Evolutionary conservation across 2,329 filamentous ascomycete genomes (phyloP).

Genomic region (Pseudogymnoascus sp.): DNA sequence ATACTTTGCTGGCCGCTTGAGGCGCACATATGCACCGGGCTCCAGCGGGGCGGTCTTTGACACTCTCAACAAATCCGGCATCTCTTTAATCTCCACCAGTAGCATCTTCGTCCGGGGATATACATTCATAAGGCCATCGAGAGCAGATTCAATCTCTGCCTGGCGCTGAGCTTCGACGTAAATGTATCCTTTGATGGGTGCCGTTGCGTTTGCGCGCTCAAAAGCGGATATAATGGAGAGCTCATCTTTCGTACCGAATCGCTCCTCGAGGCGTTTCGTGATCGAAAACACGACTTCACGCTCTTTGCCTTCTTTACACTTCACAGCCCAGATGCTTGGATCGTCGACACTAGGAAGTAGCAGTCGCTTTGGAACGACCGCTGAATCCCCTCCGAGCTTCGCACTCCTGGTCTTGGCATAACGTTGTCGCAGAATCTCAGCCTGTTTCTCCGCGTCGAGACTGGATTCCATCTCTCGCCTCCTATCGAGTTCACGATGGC

Average conservation of each 20-base stretch:
- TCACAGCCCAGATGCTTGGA: conserved; percentile 89
- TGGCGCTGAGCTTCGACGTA: conserved; percentile 89
- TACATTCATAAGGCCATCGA: conserved; percentile 79
- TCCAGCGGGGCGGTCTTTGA: conserved; percentile 78
- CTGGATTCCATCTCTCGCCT: conserved; percentile 79
- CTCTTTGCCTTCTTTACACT: conserved; percentile 93
- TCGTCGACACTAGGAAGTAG: conserved; percentile 90
- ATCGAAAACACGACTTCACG: conserved; percentile 81
- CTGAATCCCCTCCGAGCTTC: conserved; percentile 58
- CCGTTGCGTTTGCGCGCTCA: conserved; percentile 70
- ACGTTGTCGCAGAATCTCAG: conserved; percentile 74
- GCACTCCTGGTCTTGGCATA: conserved; percentile 73
- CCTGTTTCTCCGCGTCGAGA: conserved; percentile 89
- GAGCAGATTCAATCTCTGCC: conserved; percentile 72
- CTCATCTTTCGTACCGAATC: conserved; percentile 66
- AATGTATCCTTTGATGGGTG: conserved; percentile 84
- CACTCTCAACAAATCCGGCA: conserved; percentile 89
- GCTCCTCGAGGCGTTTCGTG: conserved; percentile 80
- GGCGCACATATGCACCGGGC: conserved; percentile 84
- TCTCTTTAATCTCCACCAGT: conserved; percentile 90
- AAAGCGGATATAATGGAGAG: conserved; percentile 84
- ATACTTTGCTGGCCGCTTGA: conserved; percentile 73
- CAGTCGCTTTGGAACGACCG: conserved; percentile 74
- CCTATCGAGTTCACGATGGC: conserved; percentile 89
- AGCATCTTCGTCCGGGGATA: conserved; percentile 83